These are phyloP conservation scores for Fusarium cyanostomum DNA, from an alignment of 2,329 filamentous ascomycete species.

Conservation along the genomic window DNA sequence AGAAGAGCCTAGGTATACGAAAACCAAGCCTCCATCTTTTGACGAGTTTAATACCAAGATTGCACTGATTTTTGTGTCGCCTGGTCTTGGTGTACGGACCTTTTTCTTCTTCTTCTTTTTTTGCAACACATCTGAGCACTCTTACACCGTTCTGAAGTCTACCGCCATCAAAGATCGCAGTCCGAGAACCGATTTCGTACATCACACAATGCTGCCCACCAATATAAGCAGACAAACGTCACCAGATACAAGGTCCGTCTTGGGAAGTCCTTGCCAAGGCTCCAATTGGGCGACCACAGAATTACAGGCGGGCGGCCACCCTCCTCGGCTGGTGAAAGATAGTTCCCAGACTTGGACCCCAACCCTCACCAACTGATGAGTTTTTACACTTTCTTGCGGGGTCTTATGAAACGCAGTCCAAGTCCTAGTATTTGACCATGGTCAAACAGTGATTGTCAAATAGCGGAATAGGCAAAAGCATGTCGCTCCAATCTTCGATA, in stretches of 20 bases:
- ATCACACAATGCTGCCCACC: not conserved
- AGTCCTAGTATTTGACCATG: not conserved
- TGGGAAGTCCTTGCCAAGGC: not conserved
- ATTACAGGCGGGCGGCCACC: not conserved
- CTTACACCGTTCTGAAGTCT: not conserved
- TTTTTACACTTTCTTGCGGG: not conserved
- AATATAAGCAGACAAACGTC: not conserved
- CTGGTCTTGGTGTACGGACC: too few species aligned
- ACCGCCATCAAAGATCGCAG: not conserved
- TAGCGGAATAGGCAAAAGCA: too few species aligned
- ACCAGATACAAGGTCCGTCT: not conserved
- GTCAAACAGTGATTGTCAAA: not conserved
- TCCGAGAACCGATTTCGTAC: not conserved
- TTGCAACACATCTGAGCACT: not conserved
- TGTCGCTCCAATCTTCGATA: too few species aligned
- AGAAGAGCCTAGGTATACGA: not conserved
- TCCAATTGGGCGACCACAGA: not conserved
- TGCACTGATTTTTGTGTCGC: too few species aligned
- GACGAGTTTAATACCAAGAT: too few species aligned
- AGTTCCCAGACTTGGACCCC: slow-evolving; percentile 1
- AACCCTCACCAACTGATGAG: slow-evolving; percentile 1
- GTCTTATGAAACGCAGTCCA: not conserved
- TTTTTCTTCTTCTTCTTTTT: too few species aligned
- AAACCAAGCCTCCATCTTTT: too few species aligned
- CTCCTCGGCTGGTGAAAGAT: not conserved